Base-by-base conservation (phyloP, 2,329 filamentous ascomycete genomes). In the Corynespora cassiicola region DNA sequence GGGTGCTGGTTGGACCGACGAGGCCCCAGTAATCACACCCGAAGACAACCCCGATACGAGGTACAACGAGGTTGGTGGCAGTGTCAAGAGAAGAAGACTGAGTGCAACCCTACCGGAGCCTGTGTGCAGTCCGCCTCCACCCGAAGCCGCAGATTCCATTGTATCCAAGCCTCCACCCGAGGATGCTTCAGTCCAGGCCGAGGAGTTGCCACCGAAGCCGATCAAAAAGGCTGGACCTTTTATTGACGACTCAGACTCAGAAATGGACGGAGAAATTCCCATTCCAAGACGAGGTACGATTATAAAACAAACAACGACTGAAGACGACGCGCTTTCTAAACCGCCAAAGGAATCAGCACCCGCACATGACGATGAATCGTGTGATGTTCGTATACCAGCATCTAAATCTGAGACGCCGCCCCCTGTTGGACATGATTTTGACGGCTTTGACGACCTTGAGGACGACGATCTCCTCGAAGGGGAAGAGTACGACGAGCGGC, bases 201-300 rank as follows among this genome's bases (percentile, higher is more conserved):
- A 34, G 2, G n/a, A n/a, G n/a, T n/a, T n/a, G n/a, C n/a, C n/a
- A n/a, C n/a, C n/a, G n/a, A 46, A 56, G 33, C 39, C 53, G 5
- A 63, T 59, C 21, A 72, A 63, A 40, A 61, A 63, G 42, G 75
- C 66, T 39, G 83, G 81, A 0, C 86, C 86, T 0, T 91, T 91
- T 52, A 60, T 90, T 25, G 80, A 87, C 40, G 86, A 90, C 45
- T 89, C 86, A 1, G 81, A 84, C 36, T 81, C 75, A 25, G 81
- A 85, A 35, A 72, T 78, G 6, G 68, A 70, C 11, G 54, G 54
- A 2, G 34, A 43, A 19, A 28, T 32, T 2, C 8, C 25, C 6
- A 23, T 35, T n/a, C 27, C 8, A 17, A 52, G 42, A 45, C 38
- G 46, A 61, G 55, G 58, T 57, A 59, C 40, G 54, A 50, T 49